A percentile compares a stretch with the other conserved stretches of the same genome.
These are phyloP conservation scores for Protomyces inouyei DNA, from an alignment of 1,139 yeast genomes.

Conservation along the genomic window DNA sequence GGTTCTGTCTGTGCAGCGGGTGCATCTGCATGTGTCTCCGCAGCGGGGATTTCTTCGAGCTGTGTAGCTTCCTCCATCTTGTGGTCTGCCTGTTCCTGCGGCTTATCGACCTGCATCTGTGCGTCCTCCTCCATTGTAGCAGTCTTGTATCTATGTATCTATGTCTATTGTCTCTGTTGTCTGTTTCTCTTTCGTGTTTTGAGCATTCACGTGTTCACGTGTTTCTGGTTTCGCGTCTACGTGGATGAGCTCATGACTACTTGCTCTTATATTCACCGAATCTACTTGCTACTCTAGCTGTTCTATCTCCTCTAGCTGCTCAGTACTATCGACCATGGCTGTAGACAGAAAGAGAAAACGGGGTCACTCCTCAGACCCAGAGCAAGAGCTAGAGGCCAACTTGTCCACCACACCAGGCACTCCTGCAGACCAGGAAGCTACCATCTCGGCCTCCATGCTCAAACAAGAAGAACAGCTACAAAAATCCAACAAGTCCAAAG, in stretches of 20 bases:
- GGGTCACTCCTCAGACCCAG: neutral
- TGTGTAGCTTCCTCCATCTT: neutral
- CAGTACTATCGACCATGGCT: neutral
- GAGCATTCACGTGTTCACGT: no score
- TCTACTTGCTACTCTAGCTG: no score
- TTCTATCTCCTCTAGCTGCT: no score
- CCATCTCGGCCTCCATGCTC: constrained; percentile 13
- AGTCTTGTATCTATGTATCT: neutral
- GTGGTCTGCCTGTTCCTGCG: neutral
- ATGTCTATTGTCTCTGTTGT: neutral
- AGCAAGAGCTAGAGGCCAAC: neutral
- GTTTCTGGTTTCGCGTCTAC: no score
- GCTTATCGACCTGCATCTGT: neutral
- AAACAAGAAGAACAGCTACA: constrained; percentile 15
- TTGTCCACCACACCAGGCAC: neutral
- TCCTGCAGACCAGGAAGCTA: neutral
- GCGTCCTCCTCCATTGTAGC: neutral
- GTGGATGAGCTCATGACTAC: no score
- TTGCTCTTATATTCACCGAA: no score
- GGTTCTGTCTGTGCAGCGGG: neutral
- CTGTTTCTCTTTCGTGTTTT: neutral
- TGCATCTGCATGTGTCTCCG: neutral
- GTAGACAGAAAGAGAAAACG: neutral
- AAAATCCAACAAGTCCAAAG: constrained; percentile 3
- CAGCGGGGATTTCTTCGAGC: neutral